phyloP scores from a whole-genome alignment of 129 eudicot genomes.

The Flaveria sonorensis region DNA sequence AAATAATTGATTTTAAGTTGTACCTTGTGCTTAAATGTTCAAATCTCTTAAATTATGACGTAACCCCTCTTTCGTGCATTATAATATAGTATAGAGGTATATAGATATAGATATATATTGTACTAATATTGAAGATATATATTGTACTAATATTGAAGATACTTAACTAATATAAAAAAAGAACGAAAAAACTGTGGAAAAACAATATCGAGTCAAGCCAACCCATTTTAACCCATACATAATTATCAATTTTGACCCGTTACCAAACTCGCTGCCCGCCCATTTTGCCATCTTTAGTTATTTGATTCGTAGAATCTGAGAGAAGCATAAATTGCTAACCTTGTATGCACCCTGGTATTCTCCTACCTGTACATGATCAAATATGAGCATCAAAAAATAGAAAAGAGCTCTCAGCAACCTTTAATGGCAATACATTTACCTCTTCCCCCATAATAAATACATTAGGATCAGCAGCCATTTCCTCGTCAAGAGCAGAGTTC shows the following conservation, averaged over 20 bases:
- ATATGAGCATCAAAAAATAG: not conserved
- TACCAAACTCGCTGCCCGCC: not conserved
- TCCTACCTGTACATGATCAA: constrained; percentile 63
- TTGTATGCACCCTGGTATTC: constrained; percentile 99
- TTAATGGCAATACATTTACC: constrained; percentile 41
- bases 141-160: not conserved
- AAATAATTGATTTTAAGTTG: too few species aligned
- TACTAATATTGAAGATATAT: too few species aligned
- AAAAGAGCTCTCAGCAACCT: not conserved
- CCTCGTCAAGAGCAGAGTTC: constrained; percentile 95
- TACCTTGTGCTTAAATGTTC: too few species aligned
- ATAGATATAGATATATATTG: too few species aligned
- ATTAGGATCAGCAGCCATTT: constrained; percentile 94
- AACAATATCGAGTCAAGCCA: not conserved
- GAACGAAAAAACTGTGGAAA: too few species aligned
- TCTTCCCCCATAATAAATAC: constrained; percentile 97
- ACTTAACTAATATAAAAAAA: not conserved
- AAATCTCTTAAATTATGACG: too few species aligned
- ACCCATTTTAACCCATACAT: not conserved
- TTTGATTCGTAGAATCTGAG: not conserved
- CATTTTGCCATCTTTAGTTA: not conserved
- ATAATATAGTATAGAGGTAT: too few species aligned
- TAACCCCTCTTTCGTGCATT: too few species aligned
- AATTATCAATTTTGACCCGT: not conserved
- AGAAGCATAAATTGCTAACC: constrained; percentile 50